These are phyloP conservation scores for Zygoascus bituminiphila DNA, from an alignment of 805 yeast species.

Conservation along the genomic window DNA sequence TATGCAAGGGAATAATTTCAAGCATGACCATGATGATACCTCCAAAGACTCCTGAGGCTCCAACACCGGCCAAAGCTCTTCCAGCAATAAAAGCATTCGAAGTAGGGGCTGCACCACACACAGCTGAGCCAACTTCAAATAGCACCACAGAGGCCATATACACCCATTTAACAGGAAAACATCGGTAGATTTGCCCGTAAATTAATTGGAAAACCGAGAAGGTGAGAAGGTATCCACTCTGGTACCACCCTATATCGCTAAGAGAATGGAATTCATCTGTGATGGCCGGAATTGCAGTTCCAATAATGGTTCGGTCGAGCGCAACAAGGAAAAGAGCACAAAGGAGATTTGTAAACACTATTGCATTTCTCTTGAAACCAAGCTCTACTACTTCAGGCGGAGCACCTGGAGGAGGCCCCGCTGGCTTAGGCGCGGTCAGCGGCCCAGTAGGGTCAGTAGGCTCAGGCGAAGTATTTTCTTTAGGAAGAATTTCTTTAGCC, in stretches of 20 bases:
- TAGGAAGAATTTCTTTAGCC: no score
- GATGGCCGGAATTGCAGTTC: slow-evolving; percentile 44
- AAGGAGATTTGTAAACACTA: background rate
- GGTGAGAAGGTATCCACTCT: slow-evolving; percentile 53
- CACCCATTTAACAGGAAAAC: slow-evolving; percentile 31
- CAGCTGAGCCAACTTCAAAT: slow-evolving; percentile 35
- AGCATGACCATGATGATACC: slow-evolving; percentile 66
- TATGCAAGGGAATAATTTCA: slow-evolving; percentile 66
- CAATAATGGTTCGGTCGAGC: slow-evolving; percentile 46
- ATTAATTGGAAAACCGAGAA: slow-evolving; percentile 56
- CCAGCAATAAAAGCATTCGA: slow-evolving; percentile 63
- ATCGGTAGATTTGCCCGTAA: slow-evolving; percentile 54
- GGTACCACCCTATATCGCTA: slow-evolving; percentile 47
- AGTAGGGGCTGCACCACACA: slow-evolving; percentile 34
- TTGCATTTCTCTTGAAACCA: background rate
- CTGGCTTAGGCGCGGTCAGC: no score
- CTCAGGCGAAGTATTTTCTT: no score
- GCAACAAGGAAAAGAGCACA: slow-evolving; percentile 20
- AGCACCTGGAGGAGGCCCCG: background rate
- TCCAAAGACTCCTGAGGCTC: slow-evolving; percentile 80
- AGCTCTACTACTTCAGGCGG: background rate
- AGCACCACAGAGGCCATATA: slow-evolving; percentile 32
- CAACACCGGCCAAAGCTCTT: slow-evolving; percentile 74
- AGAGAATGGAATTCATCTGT: slow-evolving; percentile 45
- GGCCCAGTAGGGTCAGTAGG: no score